Percentiles rank a stretch among this genome's conserved stretches.
phyloP scores from a whole-genome alignment of 805 yeast genomes.

The Lachancea quebecensis region DNA sequence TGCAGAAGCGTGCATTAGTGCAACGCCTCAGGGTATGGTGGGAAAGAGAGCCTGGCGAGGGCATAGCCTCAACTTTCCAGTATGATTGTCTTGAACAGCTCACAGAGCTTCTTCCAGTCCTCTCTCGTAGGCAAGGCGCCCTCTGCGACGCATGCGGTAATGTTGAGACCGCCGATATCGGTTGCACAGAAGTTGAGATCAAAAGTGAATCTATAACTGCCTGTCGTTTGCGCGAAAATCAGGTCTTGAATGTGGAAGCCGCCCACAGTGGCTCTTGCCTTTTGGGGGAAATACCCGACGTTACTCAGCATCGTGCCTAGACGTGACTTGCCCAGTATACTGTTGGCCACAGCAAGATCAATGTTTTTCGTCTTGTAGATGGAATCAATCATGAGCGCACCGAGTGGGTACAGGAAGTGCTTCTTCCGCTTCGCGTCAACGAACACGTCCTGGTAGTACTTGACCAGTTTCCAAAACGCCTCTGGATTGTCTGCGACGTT shows the following conservation, averaged over 20 bases:
- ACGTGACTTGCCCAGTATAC: conserved; percentile 14
- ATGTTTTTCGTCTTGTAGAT: conserved; percentile 14
- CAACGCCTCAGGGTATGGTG: too few species aligned
- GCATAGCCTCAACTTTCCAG: background rate
- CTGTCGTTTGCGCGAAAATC: conserved; percentile 20
- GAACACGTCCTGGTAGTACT: conserved; percentile 15
- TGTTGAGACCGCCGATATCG: conserved; percentile 18
- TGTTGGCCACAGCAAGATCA: conserved; percentile 14
- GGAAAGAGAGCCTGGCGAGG: too few species aligned
- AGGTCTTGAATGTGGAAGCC: conserved; percentile 13
- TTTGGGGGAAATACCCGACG: conserved; percentile 16
- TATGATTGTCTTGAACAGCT: conserved; percentile 8
- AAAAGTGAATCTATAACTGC: conserved; percentile 18
- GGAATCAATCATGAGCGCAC: conserved; percentile 18
- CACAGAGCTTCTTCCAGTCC: conserved; percentile 11
- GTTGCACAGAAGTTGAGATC: conserved; percentile 18
- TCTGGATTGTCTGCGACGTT: conserved; percentile 7
- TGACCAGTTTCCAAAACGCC: conserved; percentile 18
- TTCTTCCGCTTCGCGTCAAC: conserved; percentile 12
- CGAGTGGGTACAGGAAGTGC: conserved; percentile 17
- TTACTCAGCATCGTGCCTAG: conserved; percentile 25
- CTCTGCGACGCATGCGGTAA: conserved; percentile 14
- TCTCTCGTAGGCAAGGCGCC: conserved; percentile 11
- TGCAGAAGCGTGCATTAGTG: too few species aligned
- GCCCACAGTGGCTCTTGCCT: background rate